phyloP scores from a whole-genome alignment of 768 basidiomycete genomes.

The Phaeotremella fagi region DNA sequence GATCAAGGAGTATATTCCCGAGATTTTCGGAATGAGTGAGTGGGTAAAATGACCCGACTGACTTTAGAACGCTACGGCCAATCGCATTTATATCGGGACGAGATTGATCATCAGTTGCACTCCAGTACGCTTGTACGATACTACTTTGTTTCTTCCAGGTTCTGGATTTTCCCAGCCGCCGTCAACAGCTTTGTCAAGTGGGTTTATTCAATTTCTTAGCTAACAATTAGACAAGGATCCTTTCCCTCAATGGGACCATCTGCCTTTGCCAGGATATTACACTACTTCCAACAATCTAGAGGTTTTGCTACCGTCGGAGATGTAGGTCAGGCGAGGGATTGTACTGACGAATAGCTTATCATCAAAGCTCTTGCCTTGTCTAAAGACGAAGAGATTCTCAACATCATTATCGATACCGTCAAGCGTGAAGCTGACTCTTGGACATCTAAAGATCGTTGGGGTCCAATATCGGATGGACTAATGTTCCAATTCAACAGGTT shows the following conservation, averaged over 20 bases:
- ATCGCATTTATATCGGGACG: conserved; percentile 15
- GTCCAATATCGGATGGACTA: conserved; percentile 22
- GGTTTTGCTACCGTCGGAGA: conserved; percentile 35
- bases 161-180: conserved; percentile 33
- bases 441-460: conserved; percentile 42
- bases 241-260: conserved; percentile 29
- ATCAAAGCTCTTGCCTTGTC: conserved; percentile 19
- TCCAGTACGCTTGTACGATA: conserved; percentile 23
- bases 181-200: conserved; percentile 13
- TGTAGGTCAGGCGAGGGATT: conserved; percentile 3
- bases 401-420: conserved; percentile 27
- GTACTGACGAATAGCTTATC: conserved; percentile 15
- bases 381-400: conserved; percentile 29
- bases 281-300: conserved; percentile 23
- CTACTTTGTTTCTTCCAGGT: conserved; percentile 31
- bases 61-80: conserved; percentile 25
- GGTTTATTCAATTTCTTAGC: background rate
- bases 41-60: background rate
- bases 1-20: conserved; percentile 35
- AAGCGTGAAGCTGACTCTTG: conserved; percentile 34
- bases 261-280: conserved; percentile 30
- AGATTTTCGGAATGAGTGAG: conserved; percentile 34
- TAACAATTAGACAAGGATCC: conserved; percentile 4
- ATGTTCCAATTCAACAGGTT: conserved; percentile 22
- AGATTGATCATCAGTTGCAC: conserved; percentile 24